Evolutionary conservation across 2,329 filamentous ascomycete species (phyloP), one percentile per base, ranked within the genome.

Genomic region (Aspergillus caelatus): DNA sequence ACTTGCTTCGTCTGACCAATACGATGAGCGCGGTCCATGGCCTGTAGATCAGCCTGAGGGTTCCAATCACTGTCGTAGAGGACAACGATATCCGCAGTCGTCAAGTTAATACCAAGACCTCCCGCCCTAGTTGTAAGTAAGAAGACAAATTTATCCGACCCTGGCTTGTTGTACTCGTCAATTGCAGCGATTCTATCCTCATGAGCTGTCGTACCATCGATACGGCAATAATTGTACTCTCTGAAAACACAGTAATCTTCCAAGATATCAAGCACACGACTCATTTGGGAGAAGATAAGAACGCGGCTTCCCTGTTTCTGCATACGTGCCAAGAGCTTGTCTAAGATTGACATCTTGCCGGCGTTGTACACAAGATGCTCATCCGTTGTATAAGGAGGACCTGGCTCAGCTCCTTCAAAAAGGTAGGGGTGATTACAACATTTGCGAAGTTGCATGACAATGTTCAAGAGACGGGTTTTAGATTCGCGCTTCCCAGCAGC

Each of bases 281-380:
- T 97, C 95, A 99, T 99, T 75, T 99, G 95, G 0, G 95, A 99
- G 82, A 99, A 99, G 71, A 99, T 98, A 61, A 99, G 86, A n/a
- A 99, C 93, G 68, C 95, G 88, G 75, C 94, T 98, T 48, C 93
- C 95, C 75, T 97, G 91, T 54, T 86, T 87, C 78, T 94, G 86
- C 82, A 99, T 88, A 54, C 94, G 88, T 72, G 86, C 89, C 56
- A 99, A 84, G 12, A 99, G 87, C 80, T 93, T 96, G 82, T 99
- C 95, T 21, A 99, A 86, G 75, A 99, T 93, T 36, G 93, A 88
- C 95, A 99, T 99, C 82, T 99, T 99, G 26, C 94, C 95, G 1
- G 95, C 89, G 71, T 98, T 99, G 81, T 88, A 91, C 48, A 99
- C 83, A 58, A 99, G 84, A 80, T 99, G 96, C 79, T 98, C 94